Conservation (phyloP, 805 yeast species). For the Ogataea naganishii region DNA sequence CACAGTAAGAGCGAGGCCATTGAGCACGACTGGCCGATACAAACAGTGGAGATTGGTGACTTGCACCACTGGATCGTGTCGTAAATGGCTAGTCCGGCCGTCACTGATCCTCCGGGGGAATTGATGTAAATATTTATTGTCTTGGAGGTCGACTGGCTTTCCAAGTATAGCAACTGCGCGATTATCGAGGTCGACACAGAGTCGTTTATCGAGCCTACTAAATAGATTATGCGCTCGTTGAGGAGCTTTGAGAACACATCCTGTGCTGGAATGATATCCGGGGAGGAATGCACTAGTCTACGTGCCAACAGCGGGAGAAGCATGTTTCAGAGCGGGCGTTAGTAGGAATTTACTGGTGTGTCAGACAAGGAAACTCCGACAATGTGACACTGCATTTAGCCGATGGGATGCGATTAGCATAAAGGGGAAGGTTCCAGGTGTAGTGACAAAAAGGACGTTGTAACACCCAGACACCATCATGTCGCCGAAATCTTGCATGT, state of each 20-base stretch:
- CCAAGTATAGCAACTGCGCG: constrained; percentile 13
- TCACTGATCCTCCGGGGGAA: constrained; percentile 25
- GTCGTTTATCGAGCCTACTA: constrained; percentile 10
- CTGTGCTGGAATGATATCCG: too few relatives aligned
- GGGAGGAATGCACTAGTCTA: too few relatives aligned
- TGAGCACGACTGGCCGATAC: constrained; percentile 26
- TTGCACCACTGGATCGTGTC: constrained; percentile 26
- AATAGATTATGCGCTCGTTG: constrained; percentile 8
- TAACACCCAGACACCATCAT: too few relatives aligned
- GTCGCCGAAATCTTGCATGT: too few relatives aligned
- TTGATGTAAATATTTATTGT: constrained; percentile 20
- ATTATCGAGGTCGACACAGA: constrained; percentile 9
- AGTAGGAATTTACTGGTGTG: too few relatives aligned
- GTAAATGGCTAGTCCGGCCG: constrained; percentile 25
- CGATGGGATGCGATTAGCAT: too few relatives aligned
- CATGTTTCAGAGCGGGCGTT: too few relatives aligned
- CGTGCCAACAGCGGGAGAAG: too few relatives aligned
- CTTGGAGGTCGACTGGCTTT: constrained; percentile 13
- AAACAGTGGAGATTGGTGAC: constrained; percentile 24
- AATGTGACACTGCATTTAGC: too few relatives aligned
- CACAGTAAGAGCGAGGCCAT: constrained; percentile 24
- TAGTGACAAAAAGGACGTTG: too few relatives aligned
- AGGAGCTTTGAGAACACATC: constrained; percentile 8
- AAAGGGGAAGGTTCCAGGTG: too few relatives aligned
- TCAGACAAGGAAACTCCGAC: too few relatives aligned